Conservation (phyloP, 371 early-diverging fungal species). For the Actinomortierella wolfii region DNA sequence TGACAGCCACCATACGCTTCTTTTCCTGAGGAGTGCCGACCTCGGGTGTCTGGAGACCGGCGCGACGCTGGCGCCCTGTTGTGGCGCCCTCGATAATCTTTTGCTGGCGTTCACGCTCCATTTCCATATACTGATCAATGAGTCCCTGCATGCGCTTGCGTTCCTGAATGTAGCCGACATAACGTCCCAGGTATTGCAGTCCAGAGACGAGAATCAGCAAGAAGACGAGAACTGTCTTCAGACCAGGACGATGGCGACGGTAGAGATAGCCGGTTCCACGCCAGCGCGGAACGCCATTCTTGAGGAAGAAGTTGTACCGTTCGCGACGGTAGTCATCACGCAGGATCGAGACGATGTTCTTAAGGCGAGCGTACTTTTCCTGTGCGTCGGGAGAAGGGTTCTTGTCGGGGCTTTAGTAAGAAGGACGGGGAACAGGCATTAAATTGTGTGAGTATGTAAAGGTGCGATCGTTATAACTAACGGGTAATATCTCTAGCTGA, state of each 20-base stretch:
- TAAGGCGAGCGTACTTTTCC: slow-evolving; percentile 70
- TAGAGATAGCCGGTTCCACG: slow-evolving; percentile 85
- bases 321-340: slow-evolving; percentile 69
- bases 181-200: slow-evolving; percentile 70
- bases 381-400: slow-evolving; percentile 57
- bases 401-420: slow-evolving; percentile 73
- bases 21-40: slow-evolving; percentile 30
- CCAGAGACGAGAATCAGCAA: slow-evolving; percentile 57
- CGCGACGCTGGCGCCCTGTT: slow-evolving; percentile 45
- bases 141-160: slow-evolving; percentile 54
- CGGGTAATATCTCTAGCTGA: too few species aligned
- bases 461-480: too few species aligned
- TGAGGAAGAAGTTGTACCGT: slow-evolving; percentile 83
- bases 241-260: slow-evolving; percentile 79
- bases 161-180: slow-evolving; percentile 68
- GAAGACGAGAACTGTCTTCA: slow-evolving; percentile 63
- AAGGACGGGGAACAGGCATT: slow-evolving; percentile 3
- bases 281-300: slow-evolving; percentile 90
- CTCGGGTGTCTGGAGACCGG: slow-evolving; percentile 20
- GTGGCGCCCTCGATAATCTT: slow-evolving; percentile 35
- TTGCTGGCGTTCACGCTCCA: slow-evolving; percentile 33
- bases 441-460: too few species aligned
- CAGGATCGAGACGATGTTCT: slow-evolving; percentile 71
- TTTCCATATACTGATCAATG: slow-evolving; percentile 47
- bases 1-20: slow-evolving; percentile 42